Evolutionary conservation across 495 filamentous ascomycete genomes (phyloP).

Genomic region (Aspergillus leporis): DNA sequence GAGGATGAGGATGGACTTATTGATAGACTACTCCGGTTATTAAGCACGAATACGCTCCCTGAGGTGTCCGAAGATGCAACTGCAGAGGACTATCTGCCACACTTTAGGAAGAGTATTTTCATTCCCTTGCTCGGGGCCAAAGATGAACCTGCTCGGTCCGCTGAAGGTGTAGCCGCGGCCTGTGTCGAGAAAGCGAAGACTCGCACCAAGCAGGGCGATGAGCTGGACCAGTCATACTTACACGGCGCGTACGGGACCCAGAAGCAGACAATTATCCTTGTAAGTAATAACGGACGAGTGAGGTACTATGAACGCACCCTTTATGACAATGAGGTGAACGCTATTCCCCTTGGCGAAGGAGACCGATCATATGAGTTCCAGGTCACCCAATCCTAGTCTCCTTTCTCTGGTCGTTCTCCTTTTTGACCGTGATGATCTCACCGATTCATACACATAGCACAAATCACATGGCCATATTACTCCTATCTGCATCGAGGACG

Average conservation of each 20-base stretch:
- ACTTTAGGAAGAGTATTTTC: constrained; percentile 79
- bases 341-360: constrained; percentile 58
- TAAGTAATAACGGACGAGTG: constrained; percentile 72
- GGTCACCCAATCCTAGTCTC: constrained; percentile 11
- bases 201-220: constrained; percentile 19
- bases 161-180: constrained; percentile 53
- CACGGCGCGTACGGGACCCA: constrained; percentile 79
- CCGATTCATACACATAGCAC: background rate
- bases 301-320: constrained; percentile 83
- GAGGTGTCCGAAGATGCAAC: constrained; percentile 48
- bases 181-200: constrained; percentile 27
- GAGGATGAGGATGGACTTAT: constrained; percentile 65
- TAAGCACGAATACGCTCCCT: constrained; percentile 75
- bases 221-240: constrained; percentile 30
- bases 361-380: constrained; percentile 53
- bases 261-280: constrained; percentile 83
- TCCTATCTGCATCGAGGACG: too few species aligned
- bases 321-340: constrained; percentile 65
- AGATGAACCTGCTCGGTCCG: constrained; percentile 32
- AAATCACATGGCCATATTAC: background rate
- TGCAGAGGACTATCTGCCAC: constrained; percentile 68
- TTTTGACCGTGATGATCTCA: background rate
- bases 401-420: background rate
- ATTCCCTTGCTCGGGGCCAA: constrained; percentile 70
- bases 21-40: constrained; percentile 65